Conservation (phyloP, 1,284 basidiomycete genomes). For the Athelia psychrophila region DNA sequence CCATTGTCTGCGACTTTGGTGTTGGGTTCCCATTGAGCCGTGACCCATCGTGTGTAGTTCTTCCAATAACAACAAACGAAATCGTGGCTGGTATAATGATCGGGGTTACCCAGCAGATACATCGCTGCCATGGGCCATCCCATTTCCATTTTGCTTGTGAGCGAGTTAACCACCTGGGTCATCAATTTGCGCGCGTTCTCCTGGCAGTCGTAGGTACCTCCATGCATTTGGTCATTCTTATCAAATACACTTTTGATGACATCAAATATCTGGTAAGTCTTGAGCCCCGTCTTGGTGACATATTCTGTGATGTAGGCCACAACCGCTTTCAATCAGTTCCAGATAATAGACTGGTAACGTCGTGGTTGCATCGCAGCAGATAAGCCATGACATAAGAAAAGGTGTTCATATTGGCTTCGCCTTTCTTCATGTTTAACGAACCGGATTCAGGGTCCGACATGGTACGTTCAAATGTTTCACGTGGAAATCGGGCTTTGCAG, state of each 20-base stretch:
- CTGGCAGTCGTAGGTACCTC: too few relatives aligned
- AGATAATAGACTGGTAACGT: slow-evolving; percentile 23
- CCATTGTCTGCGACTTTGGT: too few relatives aligned
- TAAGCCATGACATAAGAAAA: slow-evolving; percentile 15
- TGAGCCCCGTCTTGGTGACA: too few relatives aligned
- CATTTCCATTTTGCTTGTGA: slow-evolving; percentile 25
- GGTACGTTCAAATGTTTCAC: slow-evolving; percentile 14
- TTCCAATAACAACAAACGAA: slow-evolving; percentile 27
- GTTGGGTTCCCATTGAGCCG: too few relatives aligned
- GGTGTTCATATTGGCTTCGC: slow-evolving; percentile 21
- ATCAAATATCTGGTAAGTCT: too few relatives aligned
- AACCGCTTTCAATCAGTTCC: too few relatives aligned
- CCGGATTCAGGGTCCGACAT: slow-evolving; percentile 18
- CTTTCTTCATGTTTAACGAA: slow-evolving; percentile 20
- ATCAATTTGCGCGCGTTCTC: too few relatives aligned
- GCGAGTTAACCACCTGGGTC: slow-evolving; percentile 8
- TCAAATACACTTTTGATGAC: too few relatives aligned
- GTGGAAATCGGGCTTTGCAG: slow-evolving; percentile 29
- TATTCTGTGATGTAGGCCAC: too few relatives aligned
- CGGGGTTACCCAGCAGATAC: slow-evolving; percentile 25
- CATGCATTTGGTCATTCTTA: too few relatives aligned
- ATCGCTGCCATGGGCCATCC: slow-evolving; percentile 24
- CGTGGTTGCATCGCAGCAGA: slow-evolving; percentile 21
- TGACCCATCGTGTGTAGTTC: slow-evolving; percentile 17
- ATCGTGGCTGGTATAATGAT: slow-evolving; percentile 25